A percentile compares a stretch with the other conserved stretches of the same genome.
phyloP scores from a whole-genome alignment of 352 stramenopile species.

The Pythium insidiosum region DNA sequence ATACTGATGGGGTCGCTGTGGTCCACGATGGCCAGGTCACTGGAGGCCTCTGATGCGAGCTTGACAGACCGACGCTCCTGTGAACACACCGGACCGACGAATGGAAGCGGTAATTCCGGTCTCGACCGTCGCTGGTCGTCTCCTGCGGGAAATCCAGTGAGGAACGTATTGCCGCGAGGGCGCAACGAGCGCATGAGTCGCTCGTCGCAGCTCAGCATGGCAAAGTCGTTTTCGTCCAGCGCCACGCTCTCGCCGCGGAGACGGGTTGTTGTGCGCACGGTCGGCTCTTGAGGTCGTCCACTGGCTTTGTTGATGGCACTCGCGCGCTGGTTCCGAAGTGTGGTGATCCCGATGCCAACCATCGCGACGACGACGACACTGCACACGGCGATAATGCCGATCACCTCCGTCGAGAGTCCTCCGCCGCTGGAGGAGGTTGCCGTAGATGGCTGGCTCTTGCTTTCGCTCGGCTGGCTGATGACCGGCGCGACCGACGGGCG shows the following conservation, averaged over 20 bases:
- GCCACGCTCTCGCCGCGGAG: constrained; percentile 15
- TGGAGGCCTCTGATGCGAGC: constrained; percentile 4
- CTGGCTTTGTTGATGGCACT: constrained; percentile 12
- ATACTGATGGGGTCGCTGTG: constrained; percentile 11
- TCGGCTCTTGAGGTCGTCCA: too few relatives aligned
- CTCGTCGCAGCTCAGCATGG: constrained; percentile 74
- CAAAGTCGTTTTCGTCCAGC: constrained; percentile 66
- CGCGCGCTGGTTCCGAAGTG: constrained; percentile 24
- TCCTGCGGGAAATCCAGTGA: constrained; percentile 25
- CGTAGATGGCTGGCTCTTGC: constrained; percentile 20
- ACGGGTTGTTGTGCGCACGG: constrained; percentile 13
- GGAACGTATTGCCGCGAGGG: constrained; percentile 31
- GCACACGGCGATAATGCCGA: constrained; percentile 62
- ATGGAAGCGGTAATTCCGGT: constrained; percentile 5
- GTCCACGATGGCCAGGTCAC: constrained; percentile 11
- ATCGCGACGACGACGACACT: constrained; percentile 61
- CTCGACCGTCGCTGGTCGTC: constrained; percentile 19
- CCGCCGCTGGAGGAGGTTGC: constrained; percentile 13
- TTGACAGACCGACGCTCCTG: constrained; percentile 1
- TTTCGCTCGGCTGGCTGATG: constrained; percentile 11
- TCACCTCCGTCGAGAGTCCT: constrained; percentile 51
- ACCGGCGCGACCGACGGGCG: constrained; percentile 13
- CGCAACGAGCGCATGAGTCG: constrained; percentile 35
- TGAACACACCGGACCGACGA: background rate
- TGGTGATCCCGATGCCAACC: constrained; percentile 54